Conservation (phyloP, 2,329 filamentous ascomycete genomes). For the Fusarium domesticum region DNA sequence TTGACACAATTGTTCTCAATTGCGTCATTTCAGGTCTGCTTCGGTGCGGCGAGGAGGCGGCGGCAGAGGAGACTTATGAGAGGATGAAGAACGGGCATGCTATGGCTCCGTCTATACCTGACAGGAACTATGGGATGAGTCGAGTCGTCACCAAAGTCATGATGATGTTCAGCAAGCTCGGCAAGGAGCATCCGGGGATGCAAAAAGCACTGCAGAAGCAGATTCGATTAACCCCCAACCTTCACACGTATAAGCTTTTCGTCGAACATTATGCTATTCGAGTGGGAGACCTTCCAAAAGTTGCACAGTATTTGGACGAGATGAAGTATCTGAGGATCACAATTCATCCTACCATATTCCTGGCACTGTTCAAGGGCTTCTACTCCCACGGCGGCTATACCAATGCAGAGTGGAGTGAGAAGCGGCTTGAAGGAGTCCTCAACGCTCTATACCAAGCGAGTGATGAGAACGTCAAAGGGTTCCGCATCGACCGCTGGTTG, state of each 20-base stretch:
- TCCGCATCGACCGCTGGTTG: constrained; percentile 59
- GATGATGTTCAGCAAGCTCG: constrained; percentile 56
- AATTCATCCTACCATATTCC: constrained; percentile 72
- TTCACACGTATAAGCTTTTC: constrained; percentile 76
- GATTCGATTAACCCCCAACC: constrained; percentile 67
- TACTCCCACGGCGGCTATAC: constrained; percentile 62
- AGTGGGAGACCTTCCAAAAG: constrained; percentile 68
- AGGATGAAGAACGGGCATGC: constrained; percentile 71
- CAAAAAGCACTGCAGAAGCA: constrained; percentile 54
- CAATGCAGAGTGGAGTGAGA: constrained; percentile 67
- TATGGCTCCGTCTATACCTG: constrained; percentile 38
- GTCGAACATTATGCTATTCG: constrained; percentile 69
- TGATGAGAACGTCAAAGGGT: constrained; percentile 43
- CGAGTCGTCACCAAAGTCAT: constrained; percentile 53
- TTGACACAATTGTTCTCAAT: constrained; percentile 85
- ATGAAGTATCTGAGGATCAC: constrained; percentile 70
- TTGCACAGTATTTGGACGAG: constrained; percentile 71
- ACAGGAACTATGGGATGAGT: constrained; percentile 45
- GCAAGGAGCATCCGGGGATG: constrained; percentile 55
- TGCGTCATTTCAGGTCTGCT: constrained; percentile 79
- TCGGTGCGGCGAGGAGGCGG: constrained; percentile 68
- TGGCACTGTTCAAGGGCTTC: constrained; percentile 82
- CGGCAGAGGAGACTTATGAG: constrained; percentile 77
- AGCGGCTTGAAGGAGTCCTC: constrained; percentile 67
- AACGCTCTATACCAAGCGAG: constrained; percentile 57